Base-by-base conservation (phyloP, 192 early-diverging fungal species). In the Podochytrium sp. region DNA sequence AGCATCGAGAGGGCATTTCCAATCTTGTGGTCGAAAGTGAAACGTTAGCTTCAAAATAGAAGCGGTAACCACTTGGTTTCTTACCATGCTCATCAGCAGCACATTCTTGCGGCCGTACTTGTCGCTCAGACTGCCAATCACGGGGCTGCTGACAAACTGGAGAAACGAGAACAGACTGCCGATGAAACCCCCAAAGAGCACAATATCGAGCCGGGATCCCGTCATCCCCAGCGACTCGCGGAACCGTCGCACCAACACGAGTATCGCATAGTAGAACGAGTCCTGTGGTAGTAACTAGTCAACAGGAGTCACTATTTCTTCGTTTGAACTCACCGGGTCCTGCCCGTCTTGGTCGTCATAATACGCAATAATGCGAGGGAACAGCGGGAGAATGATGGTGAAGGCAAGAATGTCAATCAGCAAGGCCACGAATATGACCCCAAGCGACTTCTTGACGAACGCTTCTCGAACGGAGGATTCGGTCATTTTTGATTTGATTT, bases 331-430 rank as follows among this genome's bases (percentile, higher is more conserved):
- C 33, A 92, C 90, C 84, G 87, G 73, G 58, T 89, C 76, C 6
- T 52, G 20, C 59, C 85, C 81, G 55, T 93, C 91, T 23, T 83
- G 78, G 27, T 80, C 77, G 37, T 91, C 87, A 85, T 99, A 99
- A 64, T 93, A 91, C 59, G 94, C 87, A 4, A 99, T 81, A 35
- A 98, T 82, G 23, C 96, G 83, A 42, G 97, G 97, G 67, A 95
- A 93, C 35, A 99, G 86, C 3, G 97, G 97, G 42, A 99, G 79
- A 76, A 99, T 98, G 64, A 96, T 95, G 10, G 97, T 99, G 81
- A 99, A 99, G 3, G 96, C 92, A 30, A 99, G 90, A 58, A 99
- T 93, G 78, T 98, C 97, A 27, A 99, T 87, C 42, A 99, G 80
- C 20, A 99, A 86, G 0, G 94, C 93, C 10, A 87, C 84, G 71